Conservation (phyloP, 352 stramenopile species). For the Pythium biforme region DNA sequence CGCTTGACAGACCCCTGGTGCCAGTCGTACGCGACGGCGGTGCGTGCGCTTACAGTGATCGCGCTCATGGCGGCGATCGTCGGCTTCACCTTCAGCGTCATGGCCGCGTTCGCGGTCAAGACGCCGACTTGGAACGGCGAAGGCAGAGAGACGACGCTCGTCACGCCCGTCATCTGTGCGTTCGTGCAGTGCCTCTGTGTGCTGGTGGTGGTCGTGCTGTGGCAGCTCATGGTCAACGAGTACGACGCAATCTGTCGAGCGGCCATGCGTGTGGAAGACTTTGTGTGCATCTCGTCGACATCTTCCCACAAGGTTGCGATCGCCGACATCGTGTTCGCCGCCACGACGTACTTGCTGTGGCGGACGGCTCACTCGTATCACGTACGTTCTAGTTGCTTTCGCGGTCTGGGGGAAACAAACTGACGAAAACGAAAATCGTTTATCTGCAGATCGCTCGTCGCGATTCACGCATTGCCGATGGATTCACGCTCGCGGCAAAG, state of each 20-base stretch:
- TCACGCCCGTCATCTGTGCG: slow-evolving; percentile 49
- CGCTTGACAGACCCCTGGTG: slow-evolving; percentile 63
- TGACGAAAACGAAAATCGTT: neutral
- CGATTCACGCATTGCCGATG: slow-evolving; percentile 48
- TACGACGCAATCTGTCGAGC: slow-evolving; percentile 48
- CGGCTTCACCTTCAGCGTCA: slow-evolving; percentile 55
- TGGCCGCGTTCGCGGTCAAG: slow-evolving; percentile 53
- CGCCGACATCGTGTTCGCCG: slow-evolving; percentile 41
- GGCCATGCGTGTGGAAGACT: slow-evolving; percentile 48
- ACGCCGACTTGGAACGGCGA: slow-evolving; percentile 76
- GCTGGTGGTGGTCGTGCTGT: slow-evolving; percentile 52
- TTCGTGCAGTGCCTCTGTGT: slow-evolving; percentile 42
- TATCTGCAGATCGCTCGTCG: slow-evolving; percentile 29
- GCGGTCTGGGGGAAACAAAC: neutral
- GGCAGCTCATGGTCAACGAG: slow-evolving; percentile 51
- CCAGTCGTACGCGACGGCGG: slow-evolving; percentile 41
- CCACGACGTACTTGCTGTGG: slow-evolving; percentile 55
- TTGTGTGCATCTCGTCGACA: slow-evolving; percentile 50
- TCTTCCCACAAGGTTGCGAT: slow-evolving; percentile 41
- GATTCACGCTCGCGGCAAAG: slow-evolving; percentile 75
- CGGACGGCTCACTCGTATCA: slow-evolving; percentile 57
- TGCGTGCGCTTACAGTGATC: slow-evolving; percentile 48
- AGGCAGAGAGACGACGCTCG: slow-evolving; percentile 56
- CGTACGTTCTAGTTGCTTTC: slow-evolving; percentile 27
- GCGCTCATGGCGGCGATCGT: slow-evolving; percentile 50